Base-by-base conservation (phyloP, 441 rosid genomes). In the Croton setiger region DNA sequence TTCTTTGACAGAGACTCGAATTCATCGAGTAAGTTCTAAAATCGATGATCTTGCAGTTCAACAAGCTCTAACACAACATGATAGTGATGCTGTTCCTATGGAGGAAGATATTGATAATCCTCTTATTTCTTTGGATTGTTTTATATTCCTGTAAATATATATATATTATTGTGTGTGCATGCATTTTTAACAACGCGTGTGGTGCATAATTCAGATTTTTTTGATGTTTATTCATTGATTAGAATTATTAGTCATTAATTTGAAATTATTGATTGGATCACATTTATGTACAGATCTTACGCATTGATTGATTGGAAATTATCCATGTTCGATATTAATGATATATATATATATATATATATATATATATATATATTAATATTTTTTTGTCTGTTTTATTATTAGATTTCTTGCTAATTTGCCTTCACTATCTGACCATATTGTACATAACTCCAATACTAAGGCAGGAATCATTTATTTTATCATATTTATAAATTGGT, bases 121-220 rank as follows among this genome's bases (percentile, higher is more conserved):
- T 71, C 83, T 81, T 31, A 87, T 92, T 68, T 89, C 93, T 71
- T 82, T 92, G 83, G 98, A 92, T 82, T 90, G 98, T 69, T 92
- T 90, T 74, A 90, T 92, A 63, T 92, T 92, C 76, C 82, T 92
- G 21, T 92, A 80, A 76, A 76, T 51, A 39, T 3, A 8, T 7
- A n/a, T 11, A 6, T 1, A 0, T 3, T 20, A 47, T 36, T 33
- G 5, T 6, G 74, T 65, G 63, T 55, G 63, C 63, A 23, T 74
- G 59, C 52, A 60, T 53, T 23, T 70, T 31, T 10, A 27, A 18
- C 3, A 54, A 21, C 33, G 17, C 11, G 63, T 55, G 52, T 49
- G 58, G 69, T 68, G 63, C 44, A 44, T 43, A 54, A 23, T 18
- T 56, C 1, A 67, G 23, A 36, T 56, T 21, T 67, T 47, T 11